These are phyloP conservation scores for Zoysia japonica DNA, from an alignment of 176 grass and related monocot species.

Conservation along the genomic window DNA sequence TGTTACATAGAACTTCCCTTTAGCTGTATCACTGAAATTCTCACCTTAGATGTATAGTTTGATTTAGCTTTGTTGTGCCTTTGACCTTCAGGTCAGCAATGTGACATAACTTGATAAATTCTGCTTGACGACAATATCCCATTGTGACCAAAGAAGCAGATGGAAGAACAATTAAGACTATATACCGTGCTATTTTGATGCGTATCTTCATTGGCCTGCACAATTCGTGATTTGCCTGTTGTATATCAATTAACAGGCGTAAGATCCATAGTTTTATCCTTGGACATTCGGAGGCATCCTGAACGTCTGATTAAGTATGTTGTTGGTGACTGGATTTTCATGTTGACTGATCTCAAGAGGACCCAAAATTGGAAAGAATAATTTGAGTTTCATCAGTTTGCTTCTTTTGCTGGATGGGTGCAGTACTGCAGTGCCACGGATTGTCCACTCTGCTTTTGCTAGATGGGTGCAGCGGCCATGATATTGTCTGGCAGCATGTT, in stretches of 20 bases:
- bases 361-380: neutral
- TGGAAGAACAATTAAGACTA: constrained; percentile 32
- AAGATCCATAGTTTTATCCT: constrained; percentile 45
- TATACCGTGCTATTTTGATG: constrained; percentile 45
- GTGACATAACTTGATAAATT: constrained; percentile 33
- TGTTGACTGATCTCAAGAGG: neutral
- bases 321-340: neutral
- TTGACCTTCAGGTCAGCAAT: constrained; percentile 34
- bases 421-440: too few species aligned
- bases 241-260: constrained; percentile 35
- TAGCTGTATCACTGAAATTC: constrained; percentile 57
- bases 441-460: too few species aligned
- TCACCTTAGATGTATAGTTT: constrained; percentile 71
- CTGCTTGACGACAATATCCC: constrained; percentile 41
- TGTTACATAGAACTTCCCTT: neutral
- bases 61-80: constrained; percentile 47
- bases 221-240: constrained; percentile 51
- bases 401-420: neutral
- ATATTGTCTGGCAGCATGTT: neutral
- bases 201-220: constrained; percentile 36
- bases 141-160: constrained; percentile 44
- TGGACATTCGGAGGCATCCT: constrained; percentile 33
- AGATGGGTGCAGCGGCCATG: neutral
- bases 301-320: neutral
- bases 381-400: neutral